phyloP scores from a whole-genome alignment of 805 yeast species.

The Candida ipomoeae region DNA sequence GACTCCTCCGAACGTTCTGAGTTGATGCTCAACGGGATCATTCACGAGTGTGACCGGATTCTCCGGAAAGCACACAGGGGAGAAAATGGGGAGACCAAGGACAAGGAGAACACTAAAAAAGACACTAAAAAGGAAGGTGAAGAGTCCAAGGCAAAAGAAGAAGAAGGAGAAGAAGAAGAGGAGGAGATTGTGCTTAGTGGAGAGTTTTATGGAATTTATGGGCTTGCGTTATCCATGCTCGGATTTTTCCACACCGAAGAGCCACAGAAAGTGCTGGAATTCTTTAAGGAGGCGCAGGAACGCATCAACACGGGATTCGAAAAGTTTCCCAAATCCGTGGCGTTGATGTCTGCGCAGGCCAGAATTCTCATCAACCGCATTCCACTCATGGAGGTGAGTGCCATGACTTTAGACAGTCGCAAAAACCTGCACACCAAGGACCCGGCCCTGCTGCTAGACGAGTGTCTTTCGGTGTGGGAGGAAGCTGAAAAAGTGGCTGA shows the following conservation, averaged over 20 bases:
- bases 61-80: conserved; percentile 41
- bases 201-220: conserved; percentile 69
- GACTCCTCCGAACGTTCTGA: conserved; percentile 57
- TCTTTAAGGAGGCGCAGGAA: conserved; percentile 68
- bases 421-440: conserved; percentile 24
- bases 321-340: conserved; percentile 41
- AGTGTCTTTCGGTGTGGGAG: conserved; percentile 45
- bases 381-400: conserved; percentile 54
- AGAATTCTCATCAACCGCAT: conserved; percentile 55
- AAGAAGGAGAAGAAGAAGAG: conserved; percentile 3
- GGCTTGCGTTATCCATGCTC: conserved; percentile 62
- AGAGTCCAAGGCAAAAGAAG: neutral
- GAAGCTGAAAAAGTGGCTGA: conserved; percentile 34
- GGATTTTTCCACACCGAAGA: conserved; percentile 52
- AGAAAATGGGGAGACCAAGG: neutral
- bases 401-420: conserved; percentile 41
- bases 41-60: conserved; percentile 88
- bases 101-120: neutral
- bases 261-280: conserved; percentile 45
- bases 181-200: conserved; percentile 31
- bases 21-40: conserved; percentile 69
- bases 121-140: neutral
- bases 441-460: conserved; percentile 40
- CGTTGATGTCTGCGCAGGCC: conserved; percentile 50
- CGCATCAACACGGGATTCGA: conserved; percentile 58